Evolutionary conservation across 2,329 filamentous ascomycete genomes (phyloP), one percentile per base, ranked within the genome.

Genomic region (Grosmannia clavigera): DNA sequence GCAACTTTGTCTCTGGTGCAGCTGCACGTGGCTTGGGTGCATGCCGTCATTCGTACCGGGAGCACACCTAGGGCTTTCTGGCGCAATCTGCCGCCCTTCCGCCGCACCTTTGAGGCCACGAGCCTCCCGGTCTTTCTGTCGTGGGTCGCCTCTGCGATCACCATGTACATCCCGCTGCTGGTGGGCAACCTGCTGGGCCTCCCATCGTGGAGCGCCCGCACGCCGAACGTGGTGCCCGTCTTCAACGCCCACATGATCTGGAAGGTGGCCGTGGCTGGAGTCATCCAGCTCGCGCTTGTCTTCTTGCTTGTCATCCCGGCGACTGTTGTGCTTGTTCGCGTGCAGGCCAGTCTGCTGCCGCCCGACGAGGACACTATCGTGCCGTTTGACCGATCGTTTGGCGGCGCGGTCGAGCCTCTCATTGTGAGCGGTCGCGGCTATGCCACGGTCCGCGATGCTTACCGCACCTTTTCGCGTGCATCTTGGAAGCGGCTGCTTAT

Each of bases 351-450:
- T 56, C 84, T 96, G 66, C 83, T 97, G 3, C 83, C 90, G 0
- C 86, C 90, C 61, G 85, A 89, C 22, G 81, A 91, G 65, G 87
- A 95, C 74, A 84, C 89, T 31, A 88, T 96, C 64, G 85, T 97
- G 43, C 86, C 90, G 38, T 96, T 97, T 68, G 92, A 97, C 77
- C 88, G 91, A 65, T 86, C 86, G 35, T 95, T 95, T 68, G 83
- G 81, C 64, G 89, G 89, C 66, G 87, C 85, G 69, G 82, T 92
- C 33, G 82, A 86, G 64, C 85, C 88, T n/a, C 81, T 82, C 62
- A 79, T 90, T 57, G 76, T 90, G n/a, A 85, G 83, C 61, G 89
- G 87, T 59, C 81, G 79, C 64, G 88, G 89, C 65, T 84, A 82
- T 65, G 79, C 89, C 63, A 82, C 86, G 50, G 80, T 92, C 68